These are phyloP conservation scores for Delitschia confertaspora DNA, from an alignment of 495 filamentous ascomycete genomes.

Conservation along the genomic window DNA sequence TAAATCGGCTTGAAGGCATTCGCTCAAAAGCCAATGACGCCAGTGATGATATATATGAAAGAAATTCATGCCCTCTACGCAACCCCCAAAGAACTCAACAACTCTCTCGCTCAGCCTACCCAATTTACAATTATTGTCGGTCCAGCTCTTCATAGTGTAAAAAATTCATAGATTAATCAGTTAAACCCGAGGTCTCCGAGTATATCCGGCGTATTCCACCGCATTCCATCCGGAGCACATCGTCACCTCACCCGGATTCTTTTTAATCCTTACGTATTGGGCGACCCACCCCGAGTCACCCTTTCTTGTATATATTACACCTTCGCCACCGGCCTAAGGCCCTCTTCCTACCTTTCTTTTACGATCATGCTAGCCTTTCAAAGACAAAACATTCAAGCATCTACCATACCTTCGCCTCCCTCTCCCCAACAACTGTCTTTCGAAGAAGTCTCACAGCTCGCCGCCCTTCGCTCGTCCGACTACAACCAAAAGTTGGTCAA, in stretches of 20 bases:
- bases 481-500: slow-evolving; percentile 22
- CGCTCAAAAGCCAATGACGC: slow-evolving; percentile 1
- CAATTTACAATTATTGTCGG: slow-evolving; percentile 25
- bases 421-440: slow-evolving; percentile 9
- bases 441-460: slow-evolving; percentile 19
- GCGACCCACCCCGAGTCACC: slow-evolving; percentile 15
- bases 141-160: too few relatives aligned
- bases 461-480: slow-evolving; percentile 5
- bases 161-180: slow-evolving; percentile 3
- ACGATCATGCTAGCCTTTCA: slow-evolving; percentile 22
- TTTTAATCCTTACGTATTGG: slow-evolving; percentile 5
- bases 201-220: slow-evolving; percentile 20
- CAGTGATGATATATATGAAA: neutral
- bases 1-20: neutral
- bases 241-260: slow-evolving; percentile 23
- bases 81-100: slow-evolving; percentile 10
- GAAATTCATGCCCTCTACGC: neutral
- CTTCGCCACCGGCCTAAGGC: slow-evolving; percentile 24
- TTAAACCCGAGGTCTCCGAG: slow-evolving; percentile 12
- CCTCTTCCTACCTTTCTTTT: slow-evolving; percentile 15
- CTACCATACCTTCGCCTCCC: slow-evolving; percentile 22
- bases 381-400: slow-evolving; percentile 11
- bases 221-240: slow-evolving; percentile 13
- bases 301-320: slow-evolving; percentile 5
- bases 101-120: slow-evolving; percentile 26